Base-by-base conservation (phyloP, 768 basidiomycete genomes). In the Calocera cornea region DNA sequence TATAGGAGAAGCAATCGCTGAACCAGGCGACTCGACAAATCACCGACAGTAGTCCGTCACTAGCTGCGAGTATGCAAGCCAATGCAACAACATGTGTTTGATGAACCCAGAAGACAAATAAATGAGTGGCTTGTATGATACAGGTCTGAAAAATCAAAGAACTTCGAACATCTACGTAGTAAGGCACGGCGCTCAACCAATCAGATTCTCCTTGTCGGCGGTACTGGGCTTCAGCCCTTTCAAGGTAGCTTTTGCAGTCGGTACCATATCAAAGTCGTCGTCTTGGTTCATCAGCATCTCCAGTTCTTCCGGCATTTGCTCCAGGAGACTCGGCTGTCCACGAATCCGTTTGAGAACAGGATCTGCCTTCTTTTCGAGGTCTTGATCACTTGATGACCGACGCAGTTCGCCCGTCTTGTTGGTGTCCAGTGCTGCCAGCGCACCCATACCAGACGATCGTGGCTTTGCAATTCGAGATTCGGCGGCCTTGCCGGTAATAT, bases 281-380 rank as follows among this genome's bases (percentile, higher is more conserved):
- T 60, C 54, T 27, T 60, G 54, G 22, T 60, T 60, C 54, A 60
- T 60, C 24, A 60, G 27, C 54, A 60, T 14, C 54, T 60, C 54
- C 54, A 60, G 27, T 64, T 83, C 83, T 70, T 84, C 84, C 31
- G 82, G 83, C 75, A 79, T 81, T 73, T 87, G 84, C 72, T 86
- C 86, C 70, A 87, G 72, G 70, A 87, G 73, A 70, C 83, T 84
- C 8, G 76, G 83, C 54, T 83, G 81, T 36, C 73, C 72, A 64
- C 76, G 79, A 66, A 70, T 70, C 47, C 74, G 72, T 72, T 72
- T 68, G 69, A 67, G 69, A 65, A 64, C 65, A 50, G 60, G 38
- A 60, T 60, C 19, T 49, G 70, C 71, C 77, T 67, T 77, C 77
- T 14, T 60, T 2, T 60, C 33, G 70, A 66, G n/a, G 70, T 54